phyloP scores from a whole-genome alignment of 1,284 basidiomycete genomes.

The Hypsizygus ulmarius region DNA sequence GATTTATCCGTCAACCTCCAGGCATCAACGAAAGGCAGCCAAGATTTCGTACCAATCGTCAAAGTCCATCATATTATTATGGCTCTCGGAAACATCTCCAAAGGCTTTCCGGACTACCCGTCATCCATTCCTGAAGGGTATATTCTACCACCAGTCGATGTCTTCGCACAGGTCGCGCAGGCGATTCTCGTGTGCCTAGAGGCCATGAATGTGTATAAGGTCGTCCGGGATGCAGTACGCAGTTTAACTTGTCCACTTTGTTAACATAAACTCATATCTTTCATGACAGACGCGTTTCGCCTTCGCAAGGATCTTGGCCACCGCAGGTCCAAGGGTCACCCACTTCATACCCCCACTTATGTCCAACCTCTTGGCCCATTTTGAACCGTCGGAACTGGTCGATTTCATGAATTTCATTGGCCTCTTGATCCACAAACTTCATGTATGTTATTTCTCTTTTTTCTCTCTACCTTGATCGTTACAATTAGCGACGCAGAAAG shows the following conservation, averaged over 20 bases:
- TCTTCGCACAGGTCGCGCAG: conserved; percentile 88
- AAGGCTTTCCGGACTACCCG: conserved; percentile 93
- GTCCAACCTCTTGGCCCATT: conserved; percentile 84
- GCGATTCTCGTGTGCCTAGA: conserved; percentile 87
- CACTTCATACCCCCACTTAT: conserved; percentile 85
- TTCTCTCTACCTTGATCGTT: conserved; percentile 9
- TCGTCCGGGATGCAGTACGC: conserved; percentile 90
- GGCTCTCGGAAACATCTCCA: conserved; percentile 92
- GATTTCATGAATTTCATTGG: conserved; percentile 97
- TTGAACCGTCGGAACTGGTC: conserved; percentile 88
- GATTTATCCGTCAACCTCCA: conserved; percentile 73
- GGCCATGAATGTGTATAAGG: conserved; percentile 83
- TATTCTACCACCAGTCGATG: conserved; percentile 72
- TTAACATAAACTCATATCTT: conserved; percentile 11
- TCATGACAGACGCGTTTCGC: conserved; percentile 78
- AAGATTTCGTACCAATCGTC: conserved; percentile 75
- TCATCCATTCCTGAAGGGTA: conserved; percentile 64
- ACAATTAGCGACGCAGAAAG: conserved; percentile 44
- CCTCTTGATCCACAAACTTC: conserved; percentile 88
- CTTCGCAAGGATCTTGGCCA: conserved; percentile 91
- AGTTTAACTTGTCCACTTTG: conserved; percentile 3
- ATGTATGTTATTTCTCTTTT: conserved; percentile 49
- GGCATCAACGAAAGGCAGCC: conserved; percentile 49
- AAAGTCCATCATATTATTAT: conserved; percentile 95
- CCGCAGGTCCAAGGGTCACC: conserved; percentile 65